These are phyloP conservation scores for Fragilaria crotonensis DNA, from an alignment of 108 stramenopile species.

Conservation along the genomic window DNA sequence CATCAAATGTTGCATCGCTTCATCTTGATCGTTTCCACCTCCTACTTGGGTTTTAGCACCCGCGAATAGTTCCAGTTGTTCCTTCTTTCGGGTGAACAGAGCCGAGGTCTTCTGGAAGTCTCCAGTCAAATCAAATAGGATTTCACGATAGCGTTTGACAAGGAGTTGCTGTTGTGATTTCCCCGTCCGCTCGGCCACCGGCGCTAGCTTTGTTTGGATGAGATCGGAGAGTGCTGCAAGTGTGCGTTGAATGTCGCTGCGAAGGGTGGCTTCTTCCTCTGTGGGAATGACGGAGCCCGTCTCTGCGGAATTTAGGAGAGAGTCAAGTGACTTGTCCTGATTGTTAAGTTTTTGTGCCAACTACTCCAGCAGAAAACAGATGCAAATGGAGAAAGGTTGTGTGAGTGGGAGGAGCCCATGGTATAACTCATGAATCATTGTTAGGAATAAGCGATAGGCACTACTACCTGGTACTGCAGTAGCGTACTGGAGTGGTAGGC, in stretches of 20 bases:
- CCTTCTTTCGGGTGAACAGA: constrained; percentile 41
- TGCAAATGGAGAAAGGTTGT: background rate
- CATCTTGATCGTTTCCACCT: constrained; percentile 16
- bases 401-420: background rate
- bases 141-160: constrained; percentile 81
- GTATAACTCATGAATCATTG: too few species aligned
- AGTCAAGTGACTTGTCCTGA: background rate
- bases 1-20: constrained; percentile 71
- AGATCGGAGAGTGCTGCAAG: constrained; percentile 55
- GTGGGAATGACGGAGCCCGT: constrained; percentile 29
- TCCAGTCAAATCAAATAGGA: constrained; percentile 62
- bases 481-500: too few species aligned
- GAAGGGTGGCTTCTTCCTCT: constrained; percentile 57
- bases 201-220: constrained; percentile 56
- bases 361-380: constrained; percentile 5
- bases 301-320: constrained; percentile 50
- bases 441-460: too few species aligned
- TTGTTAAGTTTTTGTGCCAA: constrained; percentile 17
- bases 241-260: constrained; percentile 69
- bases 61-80: constrained; percentile 63
- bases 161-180: constrained; percentile 45
- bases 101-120: constrained; percentile 68
- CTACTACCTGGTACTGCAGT: too few species aligned
- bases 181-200: constrained; percentile 44
- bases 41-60: constrained; percentile 31